Base-by-base conservation (phyloP, 225 moss, liverwort and hornwort genomes). In the Asterella californica region DNA sequence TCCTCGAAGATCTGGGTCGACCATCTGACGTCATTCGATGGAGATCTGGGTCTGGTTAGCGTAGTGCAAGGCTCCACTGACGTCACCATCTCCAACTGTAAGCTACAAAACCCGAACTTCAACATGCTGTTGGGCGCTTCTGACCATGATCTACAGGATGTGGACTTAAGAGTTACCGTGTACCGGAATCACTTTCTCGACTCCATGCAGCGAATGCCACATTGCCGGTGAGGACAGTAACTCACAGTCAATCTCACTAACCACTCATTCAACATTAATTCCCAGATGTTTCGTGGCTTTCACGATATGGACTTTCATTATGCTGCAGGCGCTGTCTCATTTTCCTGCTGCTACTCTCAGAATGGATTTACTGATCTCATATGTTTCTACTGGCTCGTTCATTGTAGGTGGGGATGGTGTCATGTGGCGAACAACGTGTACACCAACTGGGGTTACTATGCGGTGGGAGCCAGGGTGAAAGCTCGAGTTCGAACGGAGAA, bases 141-240 rank as follows among this genome's bases (percentile, higher is more conserved):
- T 0, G 97, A 99, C 78, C 83, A 86, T 0, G 97, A 99, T 4
- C 83, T 87, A 36, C 53, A 93, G 53, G 97, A 99, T 69, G 81
- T 83, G 65, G 86, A 88, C 36, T 86, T 99, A 91, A 86, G 93
- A 0, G 93, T 99, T 17, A 87, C 91, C 0, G 92, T 99, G 2
- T 95, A 89, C 15, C 61, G 95, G 6, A 99, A 99, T 63, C 92
- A 94, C 87, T 99, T 99, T 75, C 81, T 86, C 45, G 93, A 99
- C 79, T 99, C 97, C 70, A 95, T 92, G 94, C 97, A 99, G 81
- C 88, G 97, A 4, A 99, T 99, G 97, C 97, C 97, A 15, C 97
- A 99, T 74, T 99, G 97, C 93, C 88, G 97, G 96, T 91, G 65
- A 8, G 57, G 42, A 42, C 42, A 42, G 7, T 42, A 42, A 7